Evolutionary conservation across 1,284 basidiomycete species (phyloP).

Genomic region (Cutaneotrichosporon sp.): DNA sequence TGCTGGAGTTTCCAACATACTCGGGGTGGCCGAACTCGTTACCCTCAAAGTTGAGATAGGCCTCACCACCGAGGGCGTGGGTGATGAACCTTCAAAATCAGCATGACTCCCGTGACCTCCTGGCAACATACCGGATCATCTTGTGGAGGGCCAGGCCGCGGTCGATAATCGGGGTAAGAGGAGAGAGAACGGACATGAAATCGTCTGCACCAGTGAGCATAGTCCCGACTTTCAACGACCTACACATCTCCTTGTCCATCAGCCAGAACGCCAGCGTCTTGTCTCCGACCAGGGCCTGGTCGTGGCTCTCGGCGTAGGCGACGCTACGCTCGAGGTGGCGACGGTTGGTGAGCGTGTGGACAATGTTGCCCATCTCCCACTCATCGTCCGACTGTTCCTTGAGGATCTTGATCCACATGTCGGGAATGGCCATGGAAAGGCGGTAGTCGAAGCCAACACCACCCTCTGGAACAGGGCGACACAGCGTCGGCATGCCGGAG

Average conservation of each 20-base stretch:
- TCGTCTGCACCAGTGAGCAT: conserved; percentile 63
- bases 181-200: conserved; percentile 87
- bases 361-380: conserved; percentile 87
- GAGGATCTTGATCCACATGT: conserved; percentile 99
- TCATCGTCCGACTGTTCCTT: conserved; percentile 86
- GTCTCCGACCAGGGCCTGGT: conserved; percentile 96
- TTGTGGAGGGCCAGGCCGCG: conserved; percentile 92
- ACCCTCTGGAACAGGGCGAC: conserved; percentile 73
- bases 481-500: conserved; percentile 95
- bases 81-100: conserved; percentile 71
- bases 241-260: conserved; percentile 99
- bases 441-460: conserved; percentile 98
- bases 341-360: conserved; percentile 85
- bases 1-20: conserved; percentile 52
- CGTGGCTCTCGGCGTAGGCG: conserved; percentile 94
- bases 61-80: conserved; percentile 90
- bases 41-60: conserved; percentile 96
- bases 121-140: conserved; percentile 79
- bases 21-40: conserved; percentile 98
- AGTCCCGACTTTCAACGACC: conserved; percentile 34
- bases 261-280: conserved; percentile 98
- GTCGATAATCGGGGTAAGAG: conserved; percentile 81
- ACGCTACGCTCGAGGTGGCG: conserved; percentile 87
- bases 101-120: conserved; percentile 28
- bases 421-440: conserved; percentile 94